These are phyloP conservation scores for Litsea cubeba DNA, from an alignment of 164 flowering plant species.

Conservation along the genomic window DNA sequence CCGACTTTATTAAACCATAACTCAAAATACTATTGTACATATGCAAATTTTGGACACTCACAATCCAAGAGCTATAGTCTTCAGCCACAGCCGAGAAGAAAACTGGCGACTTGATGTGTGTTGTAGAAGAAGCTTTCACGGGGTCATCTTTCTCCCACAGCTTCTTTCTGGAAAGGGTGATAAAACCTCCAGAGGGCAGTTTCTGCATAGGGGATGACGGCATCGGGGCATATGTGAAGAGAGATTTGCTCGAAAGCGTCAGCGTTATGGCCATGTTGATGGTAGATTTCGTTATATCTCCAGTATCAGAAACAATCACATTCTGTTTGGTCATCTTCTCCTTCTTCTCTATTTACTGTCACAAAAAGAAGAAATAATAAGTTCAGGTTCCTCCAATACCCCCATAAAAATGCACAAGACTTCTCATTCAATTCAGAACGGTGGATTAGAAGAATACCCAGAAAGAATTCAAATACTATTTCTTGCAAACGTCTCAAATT, in stretches of 20 bases:
- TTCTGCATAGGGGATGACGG: slow-evolving; percentile 9
- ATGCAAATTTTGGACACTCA: slow-evolving; percentile 7
- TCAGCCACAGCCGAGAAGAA: slow-evolving; percentile 10
- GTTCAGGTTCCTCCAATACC: too few species aligned
- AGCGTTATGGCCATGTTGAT: slow-evolving; percentile 26
- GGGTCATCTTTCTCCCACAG: slow-evolving; percentile 43
- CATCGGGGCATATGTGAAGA: slow-evolving; percentile 23
- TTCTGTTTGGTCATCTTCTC: slow-evolving; percentile 56
- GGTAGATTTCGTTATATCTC: slow-evolving; percentile 19
- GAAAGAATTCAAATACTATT: not conserved
- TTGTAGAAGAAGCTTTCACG: slow-evolving; percentile 90
- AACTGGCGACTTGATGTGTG: slow-evolving; percentile 42
- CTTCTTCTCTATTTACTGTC: too few species aligned
- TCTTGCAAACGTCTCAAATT: too few species aligned
- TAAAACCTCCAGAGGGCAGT: slow-evolving; percentile 27
- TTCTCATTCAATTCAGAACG: too few species aligned
- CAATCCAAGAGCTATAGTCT: slow-evolving; percentile 36
- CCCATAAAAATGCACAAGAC: too few species aligned
- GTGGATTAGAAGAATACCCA: not conserved
- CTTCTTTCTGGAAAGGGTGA: slow-evolving; percentile 32
- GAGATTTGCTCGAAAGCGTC: slow-evolving; percentile 24
- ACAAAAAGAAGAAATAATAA: not conserved
- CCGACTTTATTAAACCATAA: too few species aligned
- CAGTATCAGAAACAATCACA: slow-evolving; percentile 34
- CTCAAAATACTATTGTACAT: too few species aligned